Evolutionary conservation across 2,329 filamentous ascomycete species (phyloP), one percentile per base, ranked within the genome.

Genomic region (Monilinia polystroma): DNA sequence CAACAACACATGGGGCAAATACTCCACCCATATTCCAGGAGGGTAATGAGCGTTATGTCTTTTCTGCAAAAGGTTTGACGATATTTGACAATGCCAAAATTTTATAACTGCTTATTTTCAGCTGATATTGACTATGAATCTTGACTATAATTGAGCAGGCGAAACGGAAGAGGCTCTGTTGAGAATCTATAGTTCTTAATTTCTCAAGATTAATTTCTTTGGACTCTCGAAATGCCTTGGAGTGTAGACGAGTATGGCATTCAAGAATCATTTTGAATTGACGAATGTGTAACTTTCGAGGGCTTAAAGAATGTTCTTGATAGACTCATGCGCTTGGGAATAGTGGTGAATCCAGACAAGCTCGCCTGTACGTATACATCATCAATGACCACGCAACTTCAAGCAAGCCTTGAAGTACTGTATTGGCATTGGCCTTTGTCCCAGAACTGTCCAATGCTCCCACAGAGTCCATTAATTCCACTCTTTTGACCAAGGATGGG

Each of bases 21-120:
- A 4, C 29, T 29, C 29, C 23, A 38, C 16, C 20, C 53, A 55
- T 55, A 55, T 55, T 23, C 53, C 53, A 16, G 32, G 5, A n/a
- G 35, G 32, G 38, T 55, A 38, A 38, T 52, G 7, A 14, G 8
- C 32, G 11, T 23, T 16, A 16, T 56, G 23, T 26, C 11, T 26
- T n/a, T 18, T 41, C 4, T 35, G 35, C 54, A 26, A 26, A 56
- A 41, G 11, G 35, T 16, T 41, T 56, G 41, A 12, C n/a, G 18
- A 56, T 38, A 16, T 20, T 35, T 7, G 35, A 56, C 11, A 41
- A 56, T 56, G 54, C 54, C 7, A 18, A 11, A 4, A 41, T 35
- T n/a, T 56, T 56, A 12, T 41, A 32, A 56, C 35, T 18, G 35
- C 20, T 56, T 41, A 56, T 56, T 56, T 56, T 56, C n/a, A 56